Conservation (phyloP, 179 eudicot genomes). For the Corrigiola litoralis region DNA sequence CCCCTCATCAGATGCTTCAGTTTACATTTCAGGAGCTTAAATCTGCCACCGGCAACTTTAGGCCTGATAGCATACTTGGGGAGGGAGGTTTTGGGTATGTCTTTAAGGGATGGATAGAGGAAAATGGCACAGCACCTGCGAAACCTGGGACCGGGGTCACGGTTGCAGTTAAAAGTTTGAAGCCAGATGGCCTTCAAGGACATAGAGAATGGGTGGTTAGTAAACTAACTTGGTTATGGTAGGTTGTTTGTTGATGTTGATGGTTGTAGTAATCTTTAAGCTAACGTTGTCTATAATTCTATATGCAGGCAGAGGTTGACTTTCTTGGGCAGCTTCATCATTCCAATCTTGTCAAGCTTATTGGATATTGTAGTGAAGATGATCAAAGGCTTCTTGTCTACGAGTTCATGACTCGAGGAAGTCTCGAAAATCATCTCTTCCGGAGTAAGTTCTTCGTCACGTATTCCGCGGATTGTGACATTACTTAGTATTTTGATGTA, state of each 20-base stretch:
- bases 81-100: constrained; percentile 50
- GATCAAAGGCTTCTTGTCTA: constrained; percentile 49
- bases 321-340: constrained; percentile 51
- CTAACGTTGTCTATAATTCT: not conserved
- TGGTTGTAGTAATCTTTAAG: not conserved
- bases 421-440: constrained; percentile 51
- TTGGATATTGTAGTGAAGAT: constrained; percentile 46
- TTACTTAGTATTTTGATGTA: not conserved
- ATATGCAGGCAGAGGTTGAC: constrained; percentile 47
- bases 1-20: constrained; percentile 56
- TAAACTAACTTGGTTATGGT: constrained; percentile 16
- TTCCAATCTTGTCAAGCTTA: constrained; percentile 48
- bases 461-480: not conserved
- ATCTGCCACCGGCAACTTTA: constrained; percentile 89
- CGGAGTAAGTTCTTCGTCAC: constrained; percentile 28
- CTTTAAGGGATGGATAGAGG: constrained; percentile 48
- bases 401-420: constrained; percentile 49
- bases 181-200: constrained; percentile 44
- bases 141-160: constrained; percentile 45
- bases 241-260: constrained; percentile 11
- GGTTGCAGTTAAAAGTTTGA: constrained; percentile 44
- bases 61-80: constrained; percentile 93
- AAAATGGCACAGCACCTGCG: constrained; percentile 40
- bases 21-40: constrained; percentile 76
- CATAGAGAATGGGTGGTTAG: constrained; percentile 62